Conservation (phyloP, 805 yeast genomes). For the Phaffomyces opuntiae region DNA sequence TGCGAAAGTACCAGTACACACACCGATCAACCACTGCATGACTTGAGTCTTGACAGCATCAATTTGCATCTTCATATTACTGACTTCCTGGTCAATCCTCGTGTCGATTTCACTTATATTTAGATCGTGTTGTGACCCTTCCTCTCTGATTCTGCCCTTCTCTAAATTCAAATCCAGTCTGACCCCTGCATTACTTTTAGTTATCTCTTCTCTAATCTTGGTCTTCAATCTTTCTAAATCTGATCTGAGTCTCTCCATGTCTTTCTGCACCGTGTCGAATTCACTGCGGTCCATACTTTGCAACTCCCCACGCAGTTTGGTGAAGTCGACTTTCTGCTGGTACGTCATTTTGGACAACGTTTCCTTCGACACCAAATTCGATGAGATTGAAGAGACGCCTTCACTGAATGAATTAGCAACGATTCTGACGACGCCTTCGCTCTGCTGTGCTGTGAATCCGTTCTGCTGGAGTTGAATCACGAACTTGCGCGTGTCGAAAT, state of each 20-base stretch:
- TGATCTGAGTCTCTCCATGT: constrained; percentile 76
- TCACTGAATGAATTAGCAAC: constrained; percentile 72
- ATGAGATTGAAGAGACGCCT: constrained; percentile 67
- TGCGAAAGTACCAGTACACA: constrained; percentile 96
- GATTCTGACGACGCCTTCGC: constrained; percentile 70
- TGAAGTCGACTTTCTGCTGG: constrained; percentile 95
- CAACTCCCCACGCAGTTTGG: constrained; percentile 86
- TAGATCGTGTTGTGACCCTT: constrained; percentile 84
- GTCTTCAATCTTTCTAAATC: constrained; percentile 85
- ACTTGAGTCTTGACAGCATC: constrained; percentile 95
- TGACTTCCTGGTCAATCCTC: constrained; percentile 89
- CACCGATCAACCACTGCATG: constrained; percentile 97
- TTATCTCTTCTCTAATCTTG: constrained; percentile 82
- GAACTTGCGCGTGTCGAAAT: constrained; percentile 23
- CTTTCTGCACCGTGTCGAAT: constrained; percentile 72
- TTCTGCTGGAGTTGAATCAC: constrained; percentile 33
- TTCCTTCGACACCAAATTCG: constrained; percentile 80
- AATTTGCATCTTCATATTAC: constrained; percentile 91
- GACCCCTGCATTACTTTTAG: constrained; percentile 84
- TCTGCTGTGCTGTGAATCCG: constrained; percentile 71
- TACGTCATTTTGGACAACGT: constrained; percentile 78
- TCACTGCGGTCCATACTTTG: constrained; percentile 85
- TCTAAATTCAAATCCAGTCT: constrained; percentile 86
- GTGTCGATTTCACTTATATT: constrained; percentile 94
- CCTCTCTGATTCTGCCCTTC: constrained; percentile 93